Base-by-base conservation (phyloP, 2,329 filamentous ascomycete species). In the Hymenoscyphus fraxineus region DNA sequence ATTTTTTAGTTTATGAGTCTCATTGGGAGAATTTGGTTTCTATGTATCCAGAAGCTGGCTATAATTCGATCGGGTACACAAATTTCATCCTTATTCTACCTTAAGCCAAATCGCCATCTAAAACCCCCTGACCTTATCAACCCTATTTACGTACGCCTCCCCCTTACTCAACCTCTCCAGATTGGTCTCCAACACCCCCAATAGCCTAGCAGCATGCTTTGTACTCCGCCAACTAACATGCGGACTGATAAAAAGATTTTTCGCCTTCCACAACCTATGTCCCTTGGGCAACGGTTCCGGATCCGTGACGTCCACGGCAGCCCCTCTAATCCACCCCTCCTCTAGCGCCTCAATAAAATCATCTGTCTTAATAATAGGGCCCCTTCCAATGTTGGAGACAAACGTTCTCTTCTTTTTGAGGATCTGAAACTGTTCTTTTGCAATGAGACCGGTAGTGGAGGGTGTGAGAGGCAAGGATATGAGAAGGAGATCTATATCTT, bases 291-390 rank as follows among this genome's bases (percentile, higher is more conserved):
- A 74, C 0, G 91, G 91, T 75, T 94, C 91, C 0, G 91, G 91
- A 66, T 93, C 90, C 1, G 90, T 90, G 0, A 94, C 91, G 93
- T 63, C 91, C 51, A 60, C 94, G 77, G 90, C 90, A 0, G 91
- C 91, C 38, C 91, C 91, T 2, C 80, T 72, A 66, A 70, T 61
- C 64, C 61, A 58, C 82, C 78, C 16, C 73, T 58, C 5, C 74
- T 65, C 91, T 40, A 89, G 73, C 0, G 85, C 82, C 2, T 74
- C 76, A 55, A 88, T 79, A 60, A 90, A 71, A 5, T 82, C 84
- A 10, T 78, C 74, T 66, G 86, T 84, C 62, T 88, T 81, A 32
- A 89, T 76, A 58, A 88, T 83, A 40, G 78, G 79, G 0, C 87
- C 87, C 7, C 87, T 80, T 1, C 84, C 81, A 66, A 89, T 87